phyloP scores from a whole-genome alignment of 441 rosid genomes.

The Populus hybrid region DNA sequence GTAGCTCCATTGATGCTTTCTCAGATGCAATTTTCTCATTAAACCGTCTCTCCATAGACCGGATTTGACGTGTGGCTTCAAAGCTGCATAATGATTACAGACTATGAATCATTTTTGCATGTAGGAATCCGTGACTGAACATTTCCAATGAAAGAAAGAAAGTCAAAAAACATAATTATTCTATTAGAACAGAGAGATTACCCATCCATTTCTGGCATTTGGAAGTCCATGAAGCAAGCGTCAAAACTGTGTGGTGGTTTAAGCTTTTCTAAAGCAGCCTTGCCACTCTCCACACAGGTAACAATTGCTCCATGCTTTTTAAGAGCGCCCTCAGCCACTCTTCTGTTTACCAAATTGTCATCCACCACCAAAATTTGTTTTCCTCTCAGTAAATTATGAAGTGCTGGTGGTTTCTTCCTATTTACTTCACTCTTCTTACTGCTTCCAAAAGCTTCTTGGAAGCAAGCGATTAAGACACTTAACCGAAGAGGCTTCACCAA shows the following conservation, averaged over 20 bases:
- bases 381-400: conserved; percentile 57
- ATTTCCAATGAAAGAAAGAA: not conserved
- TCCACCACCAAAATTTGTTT: conserved; percentile 87
- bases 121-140: not conserved
- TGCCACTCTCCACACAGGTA: conserved; percentile 84
- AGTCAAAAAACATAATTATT: not conserved
- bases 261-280: conserved; percentile 60
- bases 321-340: conserved; percentile 93
- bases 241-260: conserved; percentile 79
- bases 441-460: conserved; percentile 71
- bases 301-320: conserved; percentile 83
- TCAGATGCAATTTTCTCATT: conserved; percentile 54
- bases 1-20: conserved; percentile 42
- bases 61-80: conserved; percentile 80
- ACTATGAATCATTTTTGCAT: not conserved
- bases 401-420: conserved; percentile 45
- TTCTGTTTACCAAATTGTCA: conserved; percentile 80
- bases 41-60: conserved; percentile 47
- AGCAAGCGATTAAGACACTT: conserved; percentile 56
- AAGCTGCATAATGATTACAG: conserved; percentile 41
- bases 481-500: conserved; percentile 75
- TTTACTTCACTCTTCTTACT: conserved; percentile 48
- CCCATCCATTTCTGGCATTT: conserved; percentile 99
- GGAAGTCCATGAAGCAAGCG: conserved; percentile 97
- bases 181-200: conserved; percentile 23